Evolutionary conservation across 2,329 filamentous ascomycete species (phyloP), one percentile per base, ranked within the genome.

Genomic region (Ophiosphaerella herpotricha): DNA sequence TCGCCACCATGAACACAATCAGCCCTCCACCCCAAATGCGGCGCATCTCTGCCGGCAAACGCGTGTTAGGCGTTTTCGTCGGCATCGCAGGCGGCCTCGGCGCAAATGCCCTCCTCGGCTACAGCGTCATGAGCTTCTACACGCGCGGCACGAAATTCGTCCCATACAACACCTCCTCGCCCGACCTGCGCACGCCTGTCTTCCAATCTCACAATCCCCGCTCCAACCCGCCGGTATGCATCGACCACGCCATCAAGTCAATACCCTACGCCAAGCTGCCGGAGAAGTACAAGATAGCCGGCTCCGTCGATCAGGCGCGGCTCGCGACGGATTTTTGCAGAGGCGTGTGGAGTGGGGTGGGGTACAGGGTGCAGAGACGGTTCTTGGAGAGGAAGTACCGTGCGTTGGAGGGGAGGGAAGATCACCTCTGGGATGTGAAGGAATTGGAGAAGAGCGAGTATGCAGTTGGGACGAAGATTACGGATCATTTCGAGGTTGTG

Each of bases 401-500:
- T 13, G 57, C 52, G 14, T 36, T 74, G 43, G 55, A 61, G 13
- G 70, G 71, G 0, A 39, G 72, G 39, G 64, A 71, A 31, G 52
- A 53, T 1, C 55, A 70, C 33, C 57, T 75, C 1, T 75, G 72
- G 73, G 67, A 70, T 36, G 63, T 66, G 45, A 62, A 64, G 44
- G 59, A 74, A 39, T 48, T 75, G 46, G 64, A 56, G 26, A 58
- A 56, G 49, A 66, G 60, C 16, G 64, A 63, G 14, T 75, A 75
- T 51, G 24, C 47, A 8, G 64, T 74, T 2, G 72, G 72, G 4
- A 73, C 70, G 2, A 61, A 55, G 32, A 73, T 75, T 55, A 67
- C 64, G 24, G 73, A 75, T 60, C 72, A 75, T 54, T 75, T 75
- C 38, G 73, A 75, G 63, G 73, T 75, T n/a, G 51, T 75, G 34